These are phyloP conservation scores for Trichophaea hybrida DNA, from an alignment of 2,329 filamentous ascomycete genomes.

Conservation along the genomic window DNA sequence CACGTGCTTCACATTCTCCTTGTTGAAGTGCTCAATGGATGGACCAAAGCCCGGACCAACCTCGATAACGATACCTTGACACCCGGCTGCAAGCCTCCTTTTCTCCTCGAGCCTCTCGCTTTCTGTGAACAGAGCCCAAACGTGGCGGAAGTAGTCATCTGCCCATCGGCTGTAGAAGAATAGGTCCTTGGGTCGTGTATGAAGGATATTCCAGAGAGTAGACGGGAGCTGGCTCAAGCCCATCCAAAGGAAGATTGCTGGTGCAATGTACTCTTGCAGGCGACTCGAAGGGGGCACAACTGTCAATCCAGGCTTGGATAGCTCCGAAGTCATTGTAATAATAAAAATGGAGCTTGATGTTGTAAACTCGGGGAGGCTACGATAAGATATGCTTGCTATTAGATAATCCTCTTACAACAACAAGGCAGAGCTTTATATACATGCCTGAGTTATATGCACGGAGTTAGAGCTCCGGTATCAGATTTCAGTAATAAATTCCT, in stretches of 20 bases:
- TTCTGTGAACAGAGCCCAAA: not conserved
- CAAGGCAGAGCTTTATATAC: too few species aligned
- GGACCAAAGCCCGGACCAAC: not conserved
- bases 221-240: not conserved
- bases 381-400: too few species aligned
- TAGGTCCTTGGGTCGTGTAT: not conserved
- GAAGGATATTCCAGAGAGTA: not conserved
- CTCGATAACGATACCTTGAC: not conserved
- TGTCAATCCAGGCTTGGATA: not conserved
- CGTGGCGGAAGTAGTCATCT: not conserved
- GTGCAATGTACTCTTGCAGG: not conserved
- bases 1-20: not conserved
- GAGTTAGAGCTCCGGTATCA: too few species aligned
- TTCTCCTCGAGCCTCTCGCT: not conserved
- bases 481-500: too few species aligned
- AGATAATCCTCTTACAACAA: too few species aligned
- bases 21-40: not conserved
- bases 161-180: not conserved
- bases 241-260: not conserved
- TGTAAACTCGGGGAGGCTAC: too few species aligned
- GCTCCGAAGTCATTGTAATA: too few species aligned
- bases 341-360: too few species aligned
- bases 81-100: not conserved
- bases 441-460: too few species aligned
- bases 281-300: not conserved